Evolutionary conservation across 1,139 yeast genomes (phyloP).

Genomic region (Martiniozyma asiatica): DNA sequence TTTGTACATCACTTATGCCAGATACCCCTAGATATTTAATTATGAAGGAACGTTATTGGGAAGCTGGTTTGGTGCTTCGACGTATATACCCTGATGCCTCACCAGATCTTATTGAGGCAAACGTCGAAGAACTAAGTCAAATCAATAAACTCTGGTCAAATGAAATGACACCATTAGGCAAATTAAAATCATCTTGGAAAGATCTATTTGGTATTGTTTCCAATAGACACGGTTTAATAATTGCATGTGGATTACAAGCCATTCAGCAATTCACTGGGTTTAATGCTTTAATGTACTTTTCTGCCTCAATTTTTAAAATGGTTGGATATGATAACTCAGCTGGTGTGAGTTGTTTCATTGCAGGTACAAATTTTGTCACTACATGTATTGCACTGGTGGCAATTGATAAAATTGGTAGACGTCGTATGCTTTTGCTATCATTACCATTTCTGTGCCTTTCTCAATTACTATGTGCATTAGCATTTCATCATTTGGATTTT

Average conservation of each 20-base stretch:
- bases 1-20: constrained; percentile 37
- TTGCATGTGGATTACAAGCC: constrained; percentile 51
- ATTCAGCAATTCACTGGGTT: constrained; percentile 51
- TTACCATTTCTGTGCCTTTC: constrained; percentile 36
- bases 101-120: constrained; percentile 27
- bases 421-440: constrained; percentile 35
- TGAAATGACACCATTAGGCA: no score
- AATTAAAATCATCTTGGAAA: constrained; percentile 33
- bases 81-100: constrained; percentile 28
- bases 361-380: constrained; percentile 46
- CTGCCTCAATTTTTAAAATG: constrained; percentile 44
- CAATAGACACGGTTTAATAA: constrained; percentile 39
- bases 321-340: constrained; percentile 44
- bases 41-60: constrained; percentile 29
- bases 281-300: constrained; percentile 49
- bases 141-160: constrained; percentile 23
- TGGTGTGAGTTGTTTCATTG: constrained; percentile 44
- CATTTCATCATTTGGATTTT: constrained; percentile 36
- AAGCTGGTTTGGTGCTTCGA: constrained; percentile 33
- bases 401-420: constrained; percentile 44
- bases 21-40: constrained; percentile 50
- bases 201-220: constrained; percentile 34
- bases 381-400: constrained; percentile 40
- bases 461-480: constrained; percentile 40
- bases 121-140: constrained; percentile 34